Evolutionary conservation across 2,329 filamentous ascomycete species (phyloP), one percentile per base, ranked within the genome.

Genomic region (Ophiostoma novo-ulmi): DNA sequence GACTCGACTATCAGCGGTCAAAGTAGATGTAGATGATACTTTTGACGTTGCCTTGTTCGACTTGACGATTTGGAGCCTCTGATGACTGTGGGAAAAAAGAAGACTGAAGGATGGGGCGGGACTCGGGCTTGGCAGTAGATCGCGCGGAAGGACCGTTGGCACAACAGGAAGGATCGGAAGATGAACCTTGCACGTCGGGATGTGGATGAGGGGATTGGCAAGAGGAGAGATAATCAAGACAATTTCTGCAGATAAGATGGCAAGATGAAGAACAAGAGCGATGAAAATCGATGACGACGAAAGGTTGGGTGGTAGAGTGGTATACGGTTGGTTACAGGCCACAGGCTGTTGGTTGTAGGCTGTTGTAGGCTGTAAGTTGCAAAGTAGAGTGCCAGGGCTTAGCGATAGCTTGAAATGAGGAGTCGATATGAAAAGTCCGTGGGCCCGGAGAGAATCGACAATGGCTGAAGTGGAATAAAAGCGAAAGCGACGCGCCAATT

Each of bases 391-490:
- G n/a, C 13, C 63, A 65, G 36, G 63, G 63, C 36, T 36, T 22
- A 39, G 63, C 17, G 20, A 65, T 65, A 39, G 63, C 63, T 39
- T 20, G 63, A 65, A 65, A 65, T 65, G 20, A 65, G 36, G 63
- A 65, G 63, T 36, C 63, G 63, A 65, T n/a, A 39, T 36, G 35
- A 65, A 39, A 65, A 22, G 63, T 41, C 63, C 63, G 63, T 39
- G 36, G 41, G 63, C 36, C 63, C 63, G 36, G 35, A 36, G 20
- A 65, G 2, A 65, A 65, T 61, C 55, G 26, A 61, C 22, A 35
- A 61, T 61, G 55, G 55, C 52, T 48, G n/a, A 58, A 58, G 52
- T 64, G 61, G 5, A 64, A 38, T 36, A 64, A 64, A 20, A 55
- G 41, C 14, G 41, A 48, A 17, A 48, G 41, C 41, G 41, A 48